phyloP scores from a whole-genome alignment of 495 filamentous ascomycete species.

The Hypomontagnella monticulosa region DNA sequence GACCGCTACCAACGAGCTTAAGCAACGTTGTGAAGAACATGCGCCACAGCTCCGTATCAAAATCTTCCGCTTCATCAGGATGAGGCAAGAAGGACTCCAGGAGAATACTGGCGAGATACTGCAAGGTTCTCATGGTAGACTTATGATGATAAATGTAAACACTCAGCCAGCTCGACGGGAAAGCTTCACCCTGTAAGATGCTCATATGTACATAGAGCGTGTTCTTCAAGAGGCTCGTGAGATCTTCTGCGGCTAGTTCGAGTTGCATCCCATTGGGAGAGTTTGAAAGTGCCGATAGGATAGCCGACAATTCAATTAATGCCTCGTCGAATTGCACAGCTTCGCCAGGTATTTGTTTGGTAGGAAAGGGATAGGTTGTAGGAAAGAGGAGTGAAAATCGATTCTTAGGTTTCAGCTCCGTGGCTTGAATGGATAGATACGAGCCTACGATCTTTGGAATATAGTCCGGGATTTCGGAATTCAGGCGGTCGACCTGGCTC shows the following conservation, averaged over 20 bases:
- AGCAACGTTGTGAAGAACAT: conserved; percentile 89
- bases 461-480: conserved; percentile 84
- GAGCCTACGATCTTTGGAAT: conserved; percentile 92
- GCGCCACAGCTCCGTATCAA: conserved; percentile 94
- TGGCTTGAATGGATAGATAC: conserved; percentile 77
- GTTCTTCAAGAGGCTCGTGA: conserved; percentile 77
- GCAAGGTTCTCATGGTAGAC: conserved; percentile 86
- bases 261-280: conserved; percentile 73
- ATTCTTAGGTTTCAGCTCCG: conserved; percentile 69
- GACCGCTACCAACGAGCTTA: conserved; percentile 86
- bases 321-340: conserved; percentile 83
- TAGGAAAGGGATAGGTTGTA: conserved; percentile 87
- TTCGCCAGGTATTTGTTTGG: conserved; percentile 66
- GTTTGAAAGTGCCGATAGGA: conserved; percentile 82
- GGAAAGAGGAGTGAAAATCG: conserved; percentile 89
- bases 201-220: conserved; percentile 85
- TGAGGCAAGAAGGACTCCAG: conserved; percentile 81
- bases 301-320: conserved; percentile 85
- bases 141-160: conserved; percentile 95
- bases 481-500: conserved; percentile 78
- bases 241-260: conserved; percentile 77
- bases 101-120: conserved; percentile 80
- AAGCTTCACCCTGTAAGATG: conserved; percentile 88
- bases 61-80: conserved; percentile 90
- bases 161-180: conserved; percentile 89